phyloP scores from a whole-genome alignment of 176 grass and related monocot species.

The Phragmites australis region DNA sequence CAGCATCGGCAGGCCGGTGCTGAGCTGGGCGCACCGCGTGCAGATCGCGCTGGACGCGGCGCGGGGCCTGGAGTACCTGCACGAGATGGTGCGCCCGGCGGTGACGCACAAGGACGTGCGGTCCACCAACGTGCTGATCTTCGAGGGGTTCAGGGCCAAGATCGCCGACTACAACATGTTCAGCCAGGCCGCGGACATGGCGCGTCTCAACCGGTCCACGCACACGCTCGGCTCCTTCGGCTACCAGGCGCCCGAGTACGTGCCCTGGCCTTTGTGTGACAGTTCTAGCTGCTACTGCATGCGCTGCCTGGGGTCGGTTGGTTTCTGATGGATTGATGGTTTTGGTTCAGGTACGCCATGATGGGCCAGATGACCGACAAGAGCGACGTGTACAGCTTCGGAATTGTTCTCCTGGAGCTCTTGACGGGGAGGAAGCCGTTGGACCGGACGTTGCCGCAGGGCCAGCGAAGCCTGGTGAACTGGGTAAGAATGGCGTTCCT shows the following conservation, averaged over 20 bases:
- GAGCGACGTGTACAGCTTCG: slow-evolving; percentile 71
- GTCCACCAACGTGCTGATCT: slow-evolving; percentile 70
- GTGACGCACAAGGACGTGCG: slow-evolving; percentile 63
- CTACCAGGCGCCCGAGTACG: slow-evolving; percentile 69
- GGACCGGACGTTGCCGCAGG: slow-evolving; percentile 58
- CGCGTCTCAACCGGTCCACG: slow-evolving; percentile 51
- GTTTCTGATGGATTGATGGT: background rate
- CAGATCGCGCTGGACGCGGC: slow-evolving; percentile 64
- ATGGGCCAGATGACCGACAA: slow-evolving; percentile 48
- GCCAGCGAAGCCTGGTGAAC: slow-evolving; percentile 56
- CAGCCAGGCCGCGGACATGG: slow-evolving; percentile 68
- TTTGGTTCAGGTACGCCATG: slow-evolving; percentile 50
- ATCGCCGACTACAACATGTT: slow-evolving; percentile 75
- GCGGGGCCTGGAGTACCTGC: slow-evolving; percentile 68
- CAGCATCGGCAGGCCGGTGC: slow-evolving; percentile 18
- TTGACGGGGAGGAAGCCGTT: slow-evolving; percentile 62
- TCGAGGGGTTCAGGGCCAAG: slow-evolving; percentile 57
- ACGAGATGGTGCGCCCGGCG: slow-evolving; percentile 53
- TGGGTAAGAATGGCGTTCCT: slow-evolving; percentile 41
- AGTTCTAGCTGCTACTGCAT: background rate
- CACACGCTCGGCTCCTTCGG: slow-evolving; percentile 64
- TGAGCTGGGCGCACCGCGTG: slow-evolving; percentile 56
- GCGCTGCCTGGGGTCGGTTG: background rate
- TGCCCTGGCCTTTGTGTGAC: no score
- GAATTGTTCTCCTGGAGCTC: slow-evolving; percentile 59